Percentiles rank a stretch among this genome's conserved stretches.
These are phyloP conservation scores for Primulina tabacum DNA, from an alignment of 257 asterid genomes.

Conservation along the genomic window DNA sequence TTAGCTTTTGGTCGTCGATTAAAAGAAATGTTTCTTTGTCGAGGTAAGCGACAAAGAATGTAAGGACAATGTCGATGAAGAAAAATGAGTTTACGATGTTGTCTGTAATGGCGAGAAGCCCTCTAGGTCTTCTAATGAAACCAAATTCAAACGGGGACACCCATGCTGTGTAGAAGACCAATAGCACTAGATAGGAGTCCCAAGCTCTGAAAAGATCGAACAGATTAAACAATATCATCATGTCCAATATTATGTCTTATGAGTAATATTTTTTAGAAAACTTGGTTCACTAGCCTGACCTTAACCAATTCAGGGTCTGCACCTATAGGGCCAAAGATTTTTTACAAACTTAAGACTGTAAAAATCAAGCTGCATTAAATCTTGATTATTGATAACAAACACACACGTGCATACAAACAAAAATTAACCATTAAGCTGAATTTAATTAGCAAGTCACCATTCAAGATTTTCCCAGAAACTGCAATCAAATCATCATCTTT, in stretches of 20 bases:
- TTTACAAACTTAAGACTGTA: too few species aligned
- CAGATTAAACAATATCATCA: too few species aligned
- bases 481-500: not conserved
- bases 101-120: conserved; percentile 49
- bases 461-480: not conserved
- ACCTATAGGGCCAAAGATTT: too few species aligned
- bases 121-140: conserved; percentile 47
- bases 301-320: too few species aligned
- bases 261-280: too few species aligned
- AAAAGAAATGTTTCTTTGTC: conserved; percentile 58
- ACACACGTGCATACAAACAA: not conserved
- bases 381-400: not conserved
- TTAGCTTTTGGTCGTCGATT: conserved; percentile 45
- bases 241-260: too few species aligned
- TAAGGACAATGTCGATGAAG: conserved; percentile 55
- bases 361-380: too few species aligned
- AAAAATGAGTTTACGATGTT: conserved; percentile 62
- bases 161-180: conserved; percentile 91
- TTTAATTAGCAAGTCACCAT: too few species aligned
- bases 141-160: conserved; percentile 81
- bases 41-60: conserved; percentile 87
- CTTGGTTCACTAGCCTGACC: too few species aligned
- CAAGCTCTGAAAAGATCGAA: conserved; percentile 46
- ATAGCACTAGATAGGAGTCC: conserved; percentile 49
- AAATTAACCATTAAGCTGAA: too few species aligned